These are phyloP conservation scores for Strobilomyces confusus DNA, from an alignment of 768 basidiomycete genomes.

Conservation along the genomic window DNA sequence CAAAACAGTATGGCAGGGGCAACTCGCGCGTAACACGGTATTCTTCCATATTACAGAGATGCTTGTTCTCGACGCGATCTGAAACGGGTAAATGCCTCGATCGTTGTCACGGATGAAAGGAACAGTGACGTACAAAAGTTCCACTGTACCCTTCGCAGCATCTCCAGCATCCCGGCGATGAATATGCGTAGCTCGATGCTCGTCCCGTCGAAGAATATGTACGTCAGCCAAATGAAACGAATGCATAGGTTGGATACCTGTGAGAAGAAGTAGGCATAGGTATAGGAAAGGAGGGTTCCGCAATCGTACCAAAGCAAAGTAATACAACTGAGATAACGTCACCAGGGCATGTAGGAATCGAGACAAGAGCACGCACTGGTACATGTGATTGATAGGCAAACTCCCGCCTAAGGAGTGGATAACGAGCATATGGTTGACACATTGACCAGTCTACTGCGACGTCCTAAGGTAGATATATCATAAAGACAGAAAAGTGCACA, in stretches of 20 bases:
- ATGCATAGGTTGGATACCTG: conserved; percentile 69
- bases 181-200: conserved; percentile 57
- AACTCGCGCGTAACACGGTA: conserved; percentile 83
- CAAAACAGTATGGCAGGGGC: conserved; percentile 72
- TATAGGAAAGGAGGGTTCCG: neutral
- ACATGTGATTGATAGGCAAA: conserved; percentile 66
- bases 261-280: neutral
- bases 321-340: conserved; percentile 53
- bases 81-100: neutral
- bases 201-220: conserved; percentile 54
- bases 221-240: conserved; percentile 81
- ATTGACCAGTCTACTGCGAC: conserved; percentile 91
- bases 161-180: conserved; percentile 67
- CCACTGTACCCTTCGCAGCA: conserved; percentile 83
- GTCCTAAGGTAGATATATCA: conserved; percentile 47
- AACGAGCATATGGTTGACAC: conserved; percentile 49
- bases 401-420: conserved; percentile 68
- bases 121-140: conserved; percentile 68
- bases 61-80: conserved; percentile 89
- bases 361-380: conserved; percentile 39
- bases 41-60: conserved; percentile 79
- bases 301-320: conserved; percentile 64
- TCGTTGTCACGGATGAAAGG: neutral
- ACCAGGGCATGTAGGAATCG: neutral
- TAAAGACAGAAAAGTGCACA: neutral